A percentile compares a stretch with the other conserved stretches of the same genome.
phyloP scores from a whole-genome alignment of 768 basidiomycete genomes.

The Russula dissimulans region DNA sequence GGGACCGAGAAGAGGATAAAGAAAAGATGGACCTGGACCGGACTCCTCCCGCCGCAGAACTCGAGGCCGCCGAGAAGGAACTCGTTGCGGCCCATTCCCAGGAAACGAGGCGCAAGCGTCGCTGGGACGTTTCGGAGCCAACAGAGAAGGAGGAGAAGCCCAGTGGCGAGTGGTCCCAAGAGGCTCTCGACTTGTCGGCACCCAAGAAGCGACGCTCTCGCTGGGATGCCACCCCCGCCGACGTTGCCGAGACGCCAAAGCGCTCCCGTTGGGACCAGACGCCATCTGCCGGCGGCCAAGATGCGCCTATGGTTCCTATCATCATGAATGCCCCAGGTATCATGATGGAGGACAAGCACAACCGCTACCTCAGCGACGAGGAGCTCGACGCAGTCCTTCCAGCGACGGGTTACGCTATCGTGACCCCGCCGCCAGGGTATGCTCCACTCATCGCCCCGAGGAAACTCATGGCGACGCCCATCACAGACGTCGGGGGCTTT shows the following conservation, averaged over 20 bases:
- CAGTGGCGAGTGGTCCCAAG: slow-evolving; percentile 64
- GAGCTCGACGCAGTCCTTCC: slow-evolving; percentile 91
- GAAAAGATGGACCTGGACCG: slow-evolving; percentile 85
- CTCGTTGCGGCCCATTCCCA: slow-evolving; percentile 39
- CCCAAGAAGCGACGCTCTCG: slow-evolving; percentile 90
- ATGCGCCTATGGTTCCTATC: slow-evolving; percentile 65
- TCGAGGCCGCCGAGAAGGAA: slow-evolving; percentile 64
- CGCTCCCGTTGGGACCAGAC: slow-evolving; percentile 97
- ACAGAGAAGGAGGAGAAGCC: slow-evolving; percentile 55
- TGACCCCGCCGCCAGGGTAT: slow-evolving; percentile 91
- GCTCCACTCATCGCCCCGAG: slow-evolving; percentile 58
- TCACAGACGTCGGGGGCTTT: slow-evolving; percentile 70
- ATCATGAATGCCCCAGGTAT: slow-evolving; percentile 82
- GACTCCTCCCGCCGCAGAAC: slow-evolving; percentile 79
- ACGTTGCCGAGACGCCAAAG: slow-evolving; percentile 68
- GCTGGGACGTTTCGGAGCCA: slow-evolving; percentile 65
- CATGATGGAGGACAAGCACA: slow-evolving; percentile 90
- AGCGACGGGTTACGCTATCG: slow-evolving; percentile 75
- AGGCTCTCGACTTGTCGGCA: slow-evolving; percentile 61
- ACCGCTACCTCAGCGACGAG: slow-evolving; percentile 91
- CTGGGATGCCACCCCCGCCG: slow-evolving; percentile 91
- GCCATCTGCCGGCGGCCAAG: slow-evolving; percentile 49
- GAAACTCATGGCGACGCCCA: slow-evolving; percentile 41
- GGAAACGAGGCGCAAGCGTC: slow-evolving; percentile 61
- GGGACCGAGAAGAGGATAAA: slow-evolving; percentile 58